Conservation (phyloP, 441 rosid genomes). For the Pelargonium hybrid region DNA sequence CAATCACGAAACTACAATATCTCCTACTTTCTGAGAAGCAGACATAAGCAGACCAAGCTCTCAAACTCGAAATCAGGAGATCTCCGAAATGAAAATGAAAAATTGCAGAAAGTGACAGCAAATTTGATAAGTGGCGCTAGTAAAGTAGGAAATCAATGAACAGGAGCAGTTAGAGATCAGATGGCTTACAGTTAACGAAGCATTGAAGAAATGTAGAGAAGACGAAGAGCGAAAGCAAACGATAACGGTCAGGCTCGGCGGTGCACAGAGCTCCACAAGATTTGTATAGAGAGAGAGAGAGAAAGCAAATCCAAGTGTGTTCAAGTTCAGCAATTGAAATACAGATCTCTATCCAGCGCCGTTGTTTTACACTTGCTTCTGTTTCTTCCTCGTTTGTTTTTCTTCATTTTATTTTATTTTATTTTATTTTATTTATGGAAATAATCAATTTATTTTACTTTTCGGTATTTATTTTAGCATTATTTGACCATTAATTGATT, state of each 20-base stretch:
- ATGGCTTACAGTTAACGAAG: background rate
- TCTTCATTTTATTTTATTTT: background rate
- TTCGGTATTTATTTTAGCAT: too few relatives aligned
- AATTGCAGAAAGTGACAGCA: background rate
- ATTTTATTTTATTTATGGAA: background rate
- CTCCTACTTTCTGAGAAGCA: background rate
- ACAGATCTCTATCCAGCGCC: background rate
- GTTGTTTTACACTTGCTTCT: background rate
- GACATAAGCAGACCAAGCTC: background rate
- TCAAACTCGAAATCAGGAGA: constrained; percentile 1
- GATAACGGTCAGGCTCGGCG: background rate
- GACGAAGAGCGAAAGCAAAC: background rate
- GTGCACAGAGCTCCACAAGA: background rate
- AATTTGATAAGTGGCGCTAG: background rate
- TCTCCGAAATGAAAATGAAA: background rate
- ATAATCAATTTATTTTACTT: too few relatives aligned
- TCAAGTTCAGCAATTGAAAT: background rate
- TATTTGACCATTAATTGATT: too few relatives aligned
- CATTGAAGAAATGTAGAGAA: constrained; percentile 3
- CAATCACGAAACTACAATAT: background rate
- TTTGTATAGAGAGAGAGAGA: background rate
- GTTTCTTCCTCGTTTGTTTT: background rate
- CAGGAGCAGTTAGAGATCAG: background rate
- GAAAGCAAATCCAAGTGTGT: background rate
- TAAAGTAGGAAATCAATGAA: too few relatives aligned